Evolutionary conservation across 1,284 basidiomycete genomes (phyloP), one percentile per base, ranked within the genome.

Genomic region (Stereum hirsutum): DNA sequence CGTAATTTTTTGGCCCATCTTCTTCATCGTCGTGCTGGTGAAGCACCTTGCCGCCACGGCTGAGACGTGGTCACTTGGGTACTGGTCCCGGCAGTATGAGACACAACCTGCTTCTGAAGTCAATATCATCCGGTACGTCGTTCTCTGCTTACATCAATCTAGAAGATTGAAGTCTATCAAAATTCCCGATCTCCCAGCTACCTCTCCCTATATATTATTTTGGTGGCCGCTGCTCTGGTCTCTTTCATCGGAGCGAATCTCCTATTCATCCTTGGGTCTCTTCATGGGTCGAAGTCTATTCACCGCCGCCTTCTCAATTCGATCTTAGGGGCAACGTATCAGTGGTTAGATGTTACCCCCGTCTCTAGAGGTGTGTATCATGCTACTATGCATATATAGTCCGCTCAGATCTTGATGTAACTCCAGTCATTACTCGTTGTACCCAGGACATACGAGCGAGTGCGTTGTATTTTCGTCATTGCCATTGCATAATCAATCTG

Each of bases 391-490:
- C n/a, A n/a, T n/a, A 65, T 63, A 26, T 77, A 73, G 68, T 57
- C 79, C 7, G 77, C 80, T 52, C 66, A 60, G 17, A 78, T 75
- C 2, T 78, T 78, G 0, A 69, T 71, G 0, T 72, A n/a, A n/a
- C 75, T n/a, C 66, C 77, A 24, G 69, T 80, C 50, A 70, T 78
- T 46, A 61, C 72, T 37, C 65, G 78, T 30, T 78, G 78, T 55
- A 78, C 77, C 1, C 72, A 75, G 42, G 77, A 80, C 51, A 75
- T 78, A 5, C 57, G 60, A 57, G 66, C 60, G 42, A 63, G n/a
- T n/a, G n/a, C n/a, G n/a, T n/a, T n/a, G n/a, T n/a, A n/a, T n/a
- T n/a, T n/a, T n/a, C n/a, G n/a, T n/a, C n/a, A n/a, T n/a, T n/a
- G n/a, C n/a, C n/a, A n/a, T n/a, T n/a, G n/a, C n/a, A n/a, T n/a